phyloP scores from a whole-genome alignment of 139 green algal genomes.

The Chlorella sp. region DNA sequence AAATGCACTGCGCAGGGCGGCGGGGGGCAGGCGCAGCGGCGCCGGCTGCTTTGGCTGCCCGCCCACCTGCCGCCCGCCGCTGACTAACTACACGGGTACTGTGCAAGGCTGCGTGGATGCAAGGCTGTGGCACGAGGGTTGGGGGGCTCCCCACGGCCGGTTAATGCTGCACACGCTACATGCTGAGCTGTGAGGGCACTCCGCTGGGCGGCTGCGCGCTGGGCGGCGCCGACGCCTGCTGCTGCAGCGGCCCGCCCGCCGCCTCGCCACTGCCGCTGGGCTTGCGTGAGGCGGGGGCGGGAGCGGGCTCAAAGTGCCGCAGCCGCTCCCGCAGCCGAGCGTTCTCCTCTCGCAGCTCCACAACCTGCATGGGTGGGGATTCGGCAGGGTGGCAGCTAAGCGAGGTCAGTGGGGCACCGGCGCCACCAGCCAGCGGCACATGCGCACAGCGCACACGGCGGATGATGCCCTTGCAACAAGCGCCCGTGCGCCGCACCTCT shows the following conservation, averaged over 20 bases:
- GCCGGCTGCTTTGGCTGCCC: no score
- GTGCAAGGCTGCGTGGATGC: no score
- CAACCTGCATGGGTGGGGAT: slow-evolving; percentile 36
- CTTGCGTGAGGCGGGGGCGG: slow-evolving; percentile 18
- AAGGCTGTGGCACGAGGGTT: slow-evolving; percentile 19
- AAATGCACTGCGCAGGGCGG: no score
- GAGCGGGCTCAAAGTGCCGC: slow-evolving; percentile 43
- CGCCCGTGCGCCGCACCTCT: slow-evolving; percentile 10
- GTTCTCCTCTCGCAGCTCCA: slow-evolving; percentile 64
- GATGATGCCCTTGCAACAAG: not conserved
- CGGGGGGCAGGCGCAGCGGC: no score
- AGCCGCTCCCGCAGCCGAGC: slow-evolving; percentile 53
- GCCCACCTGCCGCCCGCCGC: no score
- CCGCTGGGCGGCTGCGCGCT: not conserved
- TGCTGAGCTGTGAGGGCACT: slow-evolving; percentile 5
- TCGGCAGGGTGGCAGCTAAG: not conserved
- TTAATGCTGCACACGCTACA: slow-evolving; percentile 31
- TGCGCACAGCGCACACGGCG: not conserved
- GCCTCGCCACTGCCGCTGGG: slow-evolving; percentile 24
- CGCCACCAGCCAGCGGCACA: not conserved
- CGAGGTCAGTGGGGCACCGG: not conserved
- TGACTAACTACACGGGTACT: no score
- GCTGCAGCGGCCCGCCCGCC: not conserved
- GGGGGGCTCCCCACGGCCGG: slow-evolving; percentile 40
- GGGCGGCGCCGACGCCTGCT: no score